Evolutionary conservation across 768 basidiomycete species (phyloP), one percentile per base, ranked within the genome.

Genomic region (Calocybe indica): DNA sequence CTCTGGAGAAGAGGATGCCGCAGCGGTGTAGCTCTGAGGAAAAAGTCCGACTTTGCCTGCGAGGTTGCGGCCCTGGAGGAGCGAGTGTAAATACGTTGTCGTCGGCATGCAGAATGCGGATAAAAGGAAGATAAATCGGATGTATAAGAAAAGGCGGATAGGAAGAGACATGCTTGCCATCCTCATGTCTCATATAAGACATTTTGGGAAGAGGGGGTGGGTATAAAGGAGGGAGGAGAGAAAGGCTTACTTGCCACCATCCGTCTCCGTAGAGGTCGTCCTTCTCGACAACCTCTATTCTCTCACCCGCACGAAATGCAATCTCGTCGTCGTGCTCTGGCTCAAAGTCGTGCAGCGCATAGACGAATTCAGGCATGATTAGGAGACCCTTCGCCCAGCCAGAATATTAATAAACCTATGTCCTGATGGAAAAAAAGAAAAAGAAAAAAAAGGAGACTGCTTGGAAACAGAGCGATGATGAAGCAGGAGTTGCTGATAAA

Each of bases 311-410:
- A 37, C 69, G 73, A 62, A 98, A 96, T 1, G 81, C 57, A 35
- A 98, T 78, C 67, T 99, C 96, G 65, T 99, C 96, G 44, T 89
- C 88, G 65, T 97, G 82, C 70, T 99, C 93, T 3, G 96, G 94
- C 4, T 68, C 57, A 56, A 97, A 98, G 57, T 87, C 85, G 62
- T 95, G 91, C 10, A 91, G 70, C 1, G 88, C 92, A 58, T 88
- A 92, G 45, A 93, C 90, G 70, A 87, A 89, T 57, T 88, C 83
- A 13, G 79, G 73, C 88, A 90, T 90, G 31, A 36, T 50, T 51
- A 15, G 31, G 3, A 3, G 2, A 35, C 42, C 11, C 30, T 30
- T 33, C 22, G 22, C 22, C 22, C 22, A 22, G 22, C 22, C 22
- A 22, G 22, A 22, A 22, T 22, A 22, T 22, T 22, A 22, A 22